Percentiles rank a stretch among this genome's conserved stretches.
phyloP scores from a whole-genome alignment of 441 rosid genomes.

The Mallotus repandus region DNA sequence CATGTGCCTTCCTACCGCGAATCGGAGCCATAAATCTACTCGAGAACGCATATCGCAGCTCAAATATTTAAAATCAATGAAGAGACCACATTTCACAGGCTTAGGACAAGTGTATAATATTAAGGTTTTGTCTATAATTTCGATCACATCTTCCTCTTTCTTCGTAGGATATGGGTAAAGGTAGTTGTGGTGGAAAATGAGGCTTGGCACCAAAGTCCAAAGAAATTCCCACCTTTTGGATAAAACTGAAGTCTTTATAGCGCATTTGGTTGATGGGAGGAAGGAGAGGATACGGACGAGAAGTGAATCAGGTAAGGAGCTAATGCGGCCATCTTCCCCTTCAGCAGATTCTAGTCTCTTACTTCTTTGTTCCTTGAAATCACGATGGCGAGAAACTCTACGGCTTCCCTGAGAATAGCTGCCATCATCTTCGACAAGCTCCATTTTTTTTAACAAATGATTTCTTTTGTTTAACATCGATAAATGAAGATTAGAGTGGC shows the following conservation, averaged over 20 bases:
- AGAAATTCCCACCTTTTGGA: conserved; percentile 20
- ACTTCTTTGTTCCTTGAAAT: neutral
- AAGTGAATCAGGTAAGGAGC: conserved; percentile 22
- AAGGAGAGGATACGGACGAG: conserved; percentile 22
- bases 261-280: conserved; percentile 12
- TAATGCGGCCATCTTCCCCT: conserved; percentile 16
- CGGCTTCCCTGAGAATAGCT: too few species aligned
- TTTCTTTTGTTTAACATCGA: too few species aligned
- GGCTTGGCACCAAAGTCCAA: conserved; percentile 21
- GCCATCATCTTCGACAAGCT: too few species aligned
- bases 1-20: conserved; percentile 4
- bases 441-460: too few species aligned
- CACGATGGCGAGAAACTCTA: too few species aligned
- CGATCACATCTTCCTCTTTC: neutral
- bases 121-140: conserved; percentile 9
- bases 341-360: neutral
- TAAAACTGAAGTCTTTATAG: conserved; percentile 16
- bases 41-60: neutral
- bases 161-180: neutral
- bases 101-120: neutral
- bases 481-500: too few species aligned
- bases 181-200: neutral
- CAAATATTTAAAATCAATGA: neutral
- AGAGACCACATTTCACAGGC: conserved; percentile 1
- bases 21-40: conserved; percentile 11